Evolutionary conservation across 257 asterid genomes (phyloP).

Genomic region (Primulina tabacum): DNA sequence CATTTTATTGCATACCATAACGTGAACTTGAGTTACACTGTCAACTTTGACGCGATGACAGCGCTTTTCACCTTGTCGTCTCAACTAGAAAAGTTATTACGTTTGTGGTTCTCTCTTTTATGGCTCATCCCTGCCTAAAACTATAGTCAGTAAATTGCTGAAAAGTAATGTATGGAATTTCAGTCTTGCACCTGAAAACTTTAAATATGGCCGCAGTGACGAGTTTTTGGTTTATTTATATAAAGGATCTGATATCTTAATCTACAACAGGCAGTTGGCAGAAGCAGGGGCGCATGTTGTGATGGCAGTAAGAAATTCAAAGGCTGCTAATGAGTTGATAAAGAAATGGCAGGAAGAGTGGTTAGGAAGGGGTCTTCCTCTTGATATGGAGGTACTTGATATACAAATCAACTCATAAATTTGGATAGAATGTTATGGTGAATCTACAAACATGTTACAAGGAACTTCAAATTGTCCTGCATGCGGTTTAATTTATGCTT

Average conservation of each 20-base stretch:
- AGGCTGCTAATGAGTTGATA: conserved; percentile 70
- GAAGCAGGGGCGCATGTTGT: conserved; percentile 93
- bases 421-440: not conserved
- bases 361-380: conserved; percentile 84
- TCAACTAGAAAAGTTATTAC: too few relatives aligned
- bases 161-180: not conserved
- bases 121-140: too few relatives aligned
- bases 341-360: conserved; percentile 78
- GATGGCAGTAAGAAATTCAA: conserved; percentile 91
- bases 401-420: conserved; percentile 5
- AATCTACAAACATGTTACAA: not conserved
- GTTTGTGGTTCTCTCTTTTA: too few relatives aligned
- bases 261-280: conserved; percentile 63
- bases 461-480: not conserved
- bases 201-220: not conserved
- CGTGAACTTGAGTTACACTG: too few relatives aligned
- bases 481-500: conserved; percentile 3
- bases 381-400: conserved; percentile 71
- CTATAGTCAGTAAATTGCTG: too few relatives aligned
- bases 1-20: too few relatives aligned
- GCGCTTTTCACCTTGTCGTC: too few relatives aligned
- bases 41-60: too few relatives aligned
- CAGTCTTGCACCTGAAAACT: not conserved
- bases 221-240: not conserved
- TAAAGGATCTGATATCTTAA: not conserved